phyloP scores from a whole-genome alignment of 2,329 filamentous ascomycete species.

The Phaeosphaeria sp. region DNA sequence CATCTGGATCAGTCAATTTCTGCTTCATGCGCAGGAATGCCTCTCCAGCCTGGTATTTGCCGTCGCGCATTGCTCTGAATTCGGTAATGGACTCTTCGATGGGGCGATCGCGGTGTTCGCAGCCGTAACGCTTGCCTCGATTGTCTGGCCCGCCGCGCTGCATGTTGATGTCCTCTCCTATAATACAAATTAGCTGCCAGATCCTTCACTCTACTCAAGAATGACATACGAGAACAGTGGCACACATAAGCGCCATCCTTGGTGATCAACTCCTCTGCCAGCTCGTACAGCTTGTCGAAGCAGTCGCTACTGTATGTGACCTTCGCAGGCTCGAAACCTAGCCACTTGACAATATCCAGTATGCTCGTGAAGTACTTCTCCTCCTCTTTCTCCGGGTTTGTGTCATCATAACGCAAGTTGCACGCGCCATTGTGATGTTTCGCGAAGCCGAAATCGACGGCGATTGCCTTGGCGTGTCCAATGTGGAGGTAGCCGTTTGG shows the following conservation, averaged over 20 bases:
- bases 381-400: constrained; percentile 92
- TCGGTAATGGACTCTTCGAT: constrained; percentile 79
- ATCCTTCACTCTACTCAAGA: too few species aligned
- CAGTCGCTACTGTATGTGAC: constrained; percentile 92
- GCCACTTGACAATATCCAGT: constrained; percentile 84
- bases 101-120: constrained; percentile 76
- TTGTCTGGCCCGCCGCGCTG: constrained; percentile 81
- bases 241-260: constrained; percentile 80
- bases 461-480: constrained; percentile 93
- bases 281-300: constrained; percentile 85
- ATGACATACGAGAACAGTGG: constrained; percentile 69
- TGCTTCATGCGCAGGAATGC: constrained; percentile 95
- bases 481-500: constrained; percentile 95
- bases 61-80: constrained; percentile 89
- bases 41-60: constrained; percentile 84
- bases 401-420: constrained; percentile 87
- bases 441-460: constrained; percentile 95
- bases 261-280: constrained; percentile 83
- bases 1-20: constrained; percentile 65
- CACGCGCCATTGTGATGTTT: constrained; percentile 79
- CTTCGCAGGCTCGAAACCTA: constrained; percentile 78
- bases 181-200: constrained; percentile 26
- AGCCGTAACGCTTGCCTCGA: constrained; percentile 75
- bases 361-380: constrained; percentile 91
- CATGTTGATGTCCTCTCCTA: constrained; percentile 79